These are phyloP conservation scores for Colletotrichum graminicola DNA, from an alignment of 2,329 filamentous ascomycete genomes.

Conservation along the genomic window DNA sequence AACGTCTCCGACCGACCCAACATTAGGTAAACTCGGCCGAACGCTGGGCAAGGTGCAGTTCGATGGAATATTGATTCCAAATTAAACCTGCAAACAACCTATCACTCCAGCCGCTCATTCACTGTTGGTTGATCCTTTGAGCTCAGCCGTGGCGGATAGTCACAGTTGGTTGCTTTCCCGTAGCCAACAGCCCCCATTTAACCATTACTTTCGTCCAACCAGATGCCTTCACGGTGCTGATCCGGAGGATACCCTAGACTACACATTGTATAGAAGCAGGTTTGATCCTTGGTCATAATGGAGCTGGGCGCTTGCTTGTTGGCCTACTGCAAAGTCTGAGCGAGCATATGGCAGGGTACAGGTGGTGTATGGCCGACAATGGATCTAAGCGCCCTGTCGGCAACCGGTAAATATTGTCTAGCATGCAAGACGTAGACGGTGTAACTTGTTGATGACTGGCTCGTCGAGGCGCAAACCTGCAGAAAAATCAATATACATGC, in stretches of 20 bases:
- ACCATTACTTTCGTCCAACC: neutral
- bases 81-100: neutral
- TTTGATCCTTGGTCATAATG: neutral
- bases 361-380: neutral
- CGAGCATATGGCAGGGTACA: neutral
- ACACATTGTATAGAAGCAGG: neutral
- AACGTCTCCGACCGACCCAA: neutral
- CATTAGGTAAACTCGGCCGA: neutral
- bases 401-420: neutral
- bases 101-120: neutral
- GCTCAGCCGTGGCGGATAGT: neutral
- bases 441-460: neutral
- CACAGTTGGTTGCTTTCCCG: neutral
- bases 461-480: slow-evolving; percentile 22
- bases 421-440: slow-evolving; percentile 2
- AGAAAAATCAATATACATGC: slow-evolving; percentile 17
- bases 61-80: neutral
- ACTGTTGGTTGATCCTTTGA: neutral
- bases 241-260: neutral
- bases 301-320: neutral
- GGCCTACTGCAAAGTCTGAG: neutral
- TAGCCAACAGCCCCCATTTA: neutral
- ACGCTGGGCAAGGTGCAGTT: neutral
- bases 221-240: neutral
- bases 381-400: neutral